Evolutionary conservation across 2,329 filamentous ascomycete species (phyloP).

Genomic region (Pseudogymnoascus sp.): DNA sequence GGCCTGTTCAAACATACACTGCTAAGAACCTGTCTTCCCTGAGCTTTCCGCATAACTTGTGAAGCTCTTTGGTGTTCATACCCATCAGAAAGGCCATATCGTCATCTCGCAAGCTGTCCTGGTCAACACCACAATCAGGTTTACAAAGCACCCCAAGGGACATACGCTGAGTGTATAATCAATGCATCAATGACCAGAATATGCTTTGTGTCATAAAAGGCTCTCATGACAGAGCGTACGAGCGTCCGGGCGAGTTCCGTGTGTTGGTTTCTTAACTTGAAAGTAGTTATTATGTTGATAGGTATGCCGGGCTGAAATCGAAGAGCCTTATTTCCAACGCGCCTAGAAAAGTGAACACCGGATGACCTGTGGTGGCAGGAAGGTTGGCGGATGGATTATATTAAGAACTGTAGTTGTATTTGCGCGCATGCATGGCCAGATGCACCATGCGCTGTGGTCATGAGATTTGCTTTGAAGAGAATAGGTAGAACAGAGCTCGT

Average conservation of each 20-base stretch:
- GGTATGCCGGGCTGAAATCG: not conserved
- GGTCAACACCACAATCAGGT: slow-evolving; percentile 23
- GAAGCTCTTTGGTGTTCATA: slow-evolving; percentile 86
- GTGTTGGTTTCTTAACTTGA: slow-evolving; percentile 18
- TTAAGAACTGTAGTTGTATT: not conserved
- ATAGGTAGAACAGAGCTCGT: not conserved
- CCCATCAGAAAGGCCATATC: slow-evolving; percentile 82
- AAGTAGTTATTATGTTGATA: not conserved
- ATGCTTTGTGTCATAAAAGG: slow-evolving; percentile 81
- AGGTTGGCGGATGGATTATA: not conserved
- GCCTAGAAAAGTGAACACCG: not conserved
- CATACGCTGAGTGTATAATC: slow-evolving; percentile 64
- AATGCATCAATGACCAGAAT: slow-evolving; percentile 77
- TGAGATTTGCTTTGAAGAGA: not conserved
- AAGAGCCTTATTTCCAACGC: not conserved
- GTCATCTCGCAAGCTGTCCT: slow-evolving; percentile 65
- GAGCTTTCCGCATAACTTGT: slow-evolving; percentile 79
- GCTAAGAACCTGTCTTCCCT: slow-evolving; percentile 80
- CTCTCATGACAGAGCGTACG: slow-evolving; percentile 76
- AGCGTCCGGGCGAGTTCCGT: slow-evolving; percentile 70
- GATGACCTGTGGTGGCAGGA: not conserved
- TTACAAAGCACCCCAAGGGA: slow-evolving; percentile 19
- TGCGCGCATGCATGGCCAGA: not conserved
- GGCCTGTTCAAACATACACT: slow-evolving; percentile 48
- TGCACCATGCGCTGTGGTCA: not conserved